phyloP scores from a whole-genome alignment of 2,329 filamentous ascomycete genomes.

The Shiraia sp. region DNA sequence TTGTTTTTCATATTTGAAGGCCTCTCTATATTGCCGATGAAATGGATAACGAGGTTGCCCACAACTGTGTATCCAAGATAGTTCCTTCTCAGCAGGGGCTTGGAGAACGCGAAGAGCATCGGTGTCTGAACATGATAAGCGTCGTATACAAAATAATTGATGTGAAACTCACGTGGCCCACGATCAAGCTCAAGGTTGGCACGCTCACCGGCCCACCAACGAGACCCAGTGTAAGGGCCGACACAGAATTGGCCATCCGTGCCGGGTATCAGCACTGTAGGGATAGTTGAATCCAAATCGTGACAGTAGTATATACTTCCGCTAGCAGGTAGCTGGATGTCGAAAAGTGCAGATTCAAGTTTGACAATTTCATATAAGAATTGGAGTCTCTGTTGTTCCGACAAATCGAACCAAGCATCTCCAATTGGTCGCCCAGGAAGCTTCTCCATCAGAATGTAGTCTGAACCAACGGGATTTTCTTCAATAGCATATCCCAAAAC shows the following conservation, averaged over 20 bases:
- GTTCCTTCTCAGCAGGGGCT: constrained; percentile 27
- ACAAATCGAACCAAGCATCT: constrained; percentile 23
- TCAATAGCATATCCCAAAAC: constrained; percentile 24
- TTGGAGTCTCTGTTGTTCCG: constrained; percentile 21
- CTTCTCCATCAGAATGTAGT: constrained; percentile 41
- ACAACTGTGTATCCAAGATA: constrained; percentile 24
- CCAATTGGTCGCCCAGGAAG: constrained; percentile 22
- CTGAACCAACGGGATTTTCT: constrained; percentile 27
- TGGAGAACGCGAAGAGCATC: constrained; percentile 19
- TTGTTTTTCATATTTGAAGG: constrained; percentile 24
- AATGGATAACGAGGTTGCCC: constrained; percentile 25
- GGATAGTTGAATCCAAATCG: constrained; percentile 9
- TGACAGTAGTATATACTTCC: constrained; percentile 28
- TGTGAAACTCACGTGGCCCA: constrained; percentile 24
- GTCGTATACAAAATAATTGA: neutral
- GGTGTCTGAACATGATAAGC: constrained; percentile 12
- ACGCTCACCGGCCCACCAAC: constrained; percentile 27
- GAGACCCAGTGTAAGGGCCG: constrained; percentile 17
- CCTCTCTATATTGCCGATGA: constrained; percentile 23
- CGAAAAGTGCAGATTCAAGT: constrained; percentile 25
- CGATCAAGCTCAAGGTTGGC: constrained; percentile 20
- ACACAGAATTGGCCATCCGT: constrained; percentile 20
- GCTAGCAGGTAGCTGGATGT: constrained; percentile 20
- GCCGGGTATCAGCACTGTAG: constrained; percentile 14
- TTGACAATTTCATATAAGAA: constrained; percentile 21